phyloP scores from a whole-genome alignment of 202 grass and related monocot species.

The Schoenoplectus triqueter region DNA sequence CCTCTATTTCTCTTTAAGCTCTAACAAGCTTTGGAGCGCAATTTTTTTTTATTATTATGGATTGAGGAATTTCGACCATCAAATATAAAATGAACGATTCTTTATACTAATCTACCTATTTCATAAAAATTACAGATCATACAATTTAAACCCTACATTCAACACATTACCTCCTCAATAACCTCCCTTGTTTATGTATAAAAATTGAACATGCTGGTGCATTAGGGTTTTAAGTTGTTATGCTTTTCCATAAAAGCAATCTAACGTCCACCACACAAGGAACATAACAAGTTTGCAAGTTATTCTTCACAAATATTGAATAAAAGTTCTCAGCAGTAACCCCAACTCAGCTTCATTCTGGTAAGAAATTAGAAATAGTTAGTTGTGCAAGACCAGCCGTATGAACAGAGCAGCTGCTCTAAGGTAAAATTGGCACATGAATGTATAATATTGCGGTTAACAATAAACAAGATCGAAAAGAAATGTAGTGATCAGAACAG shows the following conservation, averaged over 20 bases:
- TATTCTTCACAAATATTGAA: constrained; percentile 32
- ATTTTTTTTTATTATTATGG: too few relatives aligned
- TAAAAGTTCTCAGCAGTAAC: not conserved
- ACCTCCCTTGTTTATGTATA: constrained; percentile 21
- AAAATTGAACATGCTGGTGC: not conserved
- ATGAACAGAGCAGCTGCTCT: not conserved
- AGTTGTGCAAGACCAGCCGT: not conserved
- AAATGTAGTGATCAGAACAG: not conserved
- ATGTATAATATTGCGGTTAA: not conserved
- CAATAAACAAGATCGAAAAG: not conserved
- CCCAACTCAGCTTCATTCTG: constrained; percentile 30
- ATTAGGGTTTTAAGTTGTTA: not conserved
- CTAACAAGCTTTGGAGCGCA: too few relatives aligned
- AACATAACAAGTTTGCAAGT: constrained; percentile 34
- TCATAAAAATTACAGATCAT: constrained; percentile 32
- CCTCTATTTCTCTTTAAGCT: too few relatives aligned
- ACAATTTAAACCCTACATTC: constrained; percentile 31
- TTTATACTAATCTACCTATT: constrained; percentile 22
- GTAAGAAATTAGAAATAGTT: not conserved
- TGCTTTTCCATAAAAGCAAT: constrained; percentile 8
- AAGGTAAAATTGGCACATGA: not conserved
- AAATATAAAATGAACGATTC: constrained; percentile 21
- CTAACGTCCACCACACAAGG: not conserved
- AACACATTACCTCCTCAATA: constrained; percentile 7
- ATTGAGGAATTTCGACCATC: not conserved